Conservation (phyloP, 2,329 filamentous ascomycete genomes). For the Sarocladium brachiariae region DNA sequence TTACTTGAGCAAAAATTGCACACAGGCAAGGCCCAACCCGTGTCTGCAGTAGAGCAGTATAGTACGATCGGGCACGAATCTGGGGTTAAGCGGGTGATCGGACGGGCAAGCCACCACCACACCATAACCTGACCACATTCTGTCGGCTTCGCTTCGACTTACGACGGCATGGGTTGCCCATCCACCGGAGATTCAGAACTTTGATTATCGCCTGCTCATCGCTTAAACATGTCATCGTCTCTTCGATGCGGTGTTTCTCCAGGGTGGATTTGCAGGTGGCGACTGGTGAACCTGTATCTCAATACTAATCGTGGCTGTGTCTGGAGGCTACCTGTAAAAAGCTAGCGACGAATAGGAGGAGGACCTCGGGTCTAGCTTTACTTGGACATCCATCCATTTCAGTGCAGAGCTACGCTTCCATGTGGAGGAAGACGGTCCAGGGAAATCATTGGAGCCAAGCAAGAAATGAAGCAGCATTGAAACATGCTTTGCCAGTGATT, state of each 20-base stretch:
- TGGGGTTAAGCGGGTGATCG: neutral
- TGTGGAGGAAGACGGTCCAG: too few species aligned
- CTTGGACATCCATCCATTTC: too few species aligned
- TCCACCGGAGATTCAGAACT: too few species aligned
- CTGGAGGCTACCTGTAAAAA: neutral
- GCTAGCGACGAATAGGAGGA: neutral
- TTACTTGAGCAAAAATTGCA: neutral
- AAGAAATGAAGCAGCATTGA: conserved; percentile 1
- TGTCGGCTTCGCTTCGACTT: too few species aligned
- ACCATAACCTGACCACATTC: neutral
- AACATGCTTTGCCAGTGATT: neutral
- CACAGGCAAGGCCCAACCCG: neutral
- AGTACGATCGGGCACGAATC: neutral
- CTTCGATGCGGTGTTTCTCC: neutral
- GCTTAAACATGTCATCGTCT: neutral
- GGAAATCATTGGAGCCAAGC: neutral
- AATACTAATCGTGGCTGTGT: neutral
- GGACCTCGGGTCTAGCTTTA: too few species aligned
- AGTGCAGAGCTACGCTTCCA: too few species aligned
- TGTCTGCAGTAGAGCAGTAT: neutral
- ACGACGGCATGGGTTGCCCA: too few species aligned
- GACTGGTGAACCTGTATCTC: neutral
- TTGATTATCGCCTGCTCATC: too few species aligned
- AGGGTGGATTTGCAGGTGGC: neutral
- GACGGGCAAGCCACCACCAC: neutral